Percentiles rank a stretch among this genome's conserved stretches.
Evolutionary conservation across 2,329 filamentous ascomycete genomes (phyloP).

Genomic region (Elsinoe arachidis): DNA sequence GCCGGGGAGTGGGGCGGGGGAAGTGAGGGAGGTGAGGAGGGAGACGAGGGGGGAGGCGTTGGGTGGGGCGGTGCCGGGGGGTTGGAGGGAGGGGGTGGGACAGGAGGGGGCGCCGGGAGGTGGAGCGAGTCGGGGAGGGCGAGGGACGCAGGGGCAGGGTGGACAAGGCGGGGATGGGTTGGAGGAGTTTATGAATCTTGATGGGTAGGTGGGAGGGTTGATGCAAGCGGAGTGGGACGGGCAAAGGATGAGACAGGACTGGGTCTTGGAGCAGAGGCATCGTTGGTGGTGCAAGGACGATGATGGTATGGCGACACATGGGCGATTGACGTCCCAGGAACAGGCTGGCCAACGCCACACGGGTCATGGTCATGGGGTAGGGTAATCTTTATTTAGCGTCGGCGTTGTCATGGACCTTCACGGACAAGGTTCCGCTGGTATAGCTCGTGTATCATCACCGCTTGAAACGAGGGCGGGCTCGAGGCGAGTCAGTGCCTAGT

Average conservation of each 20-base stretch:
- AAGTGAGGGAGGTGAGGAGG: conserved; percentile 9
- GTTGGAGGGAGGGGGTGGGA: conserved; percentile 21
- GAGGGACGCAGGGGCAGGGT: not conserved
- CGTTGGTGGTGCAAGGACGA: too few relatives aligned
- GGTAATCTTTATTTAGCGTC: too few relatives aligned
- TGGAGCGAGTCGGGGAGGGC: not conserved
- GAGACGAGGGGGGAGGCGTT: conserved; percentile 32
- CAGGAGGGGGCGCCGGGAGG: conserved; percentile 3
- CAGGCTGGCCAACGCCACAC: too few relatives aligned
- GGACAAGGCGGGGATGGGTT: conserved; percentile 19
- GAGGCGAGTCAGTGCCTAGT: too few relatives aligned
- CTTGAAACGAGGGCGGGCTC: too few relatives aligned
- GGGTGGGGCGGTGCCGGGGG: conserved; percentile 32
- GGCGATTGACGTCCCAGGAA: too few relatives aligned
- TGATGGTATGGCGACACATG: too few relatives aligned
- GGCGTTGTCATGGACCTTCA: too few relatives aligned
- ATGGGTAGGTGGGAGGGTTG: conserved; percentile 18
- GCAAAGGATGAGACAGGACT: not conserved
- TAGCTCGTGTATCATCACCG: too few relatives aligned
- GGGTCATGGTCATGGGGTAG: too few relatives aligned
- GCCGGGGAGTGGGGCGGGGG: not conserved
- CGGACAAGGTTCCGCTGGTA: too few relatives aligned
- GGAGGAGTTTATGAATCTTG: conserved; percentile 38
- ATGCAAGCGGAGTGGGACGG: not conserved
- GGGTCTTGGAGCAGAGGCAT: too few relatives aligned